Evolutionary conservation across 2,329 filamentous ascomycete genomes (phyloP).

Genomic region (Aschersonia sp.): DNA sequence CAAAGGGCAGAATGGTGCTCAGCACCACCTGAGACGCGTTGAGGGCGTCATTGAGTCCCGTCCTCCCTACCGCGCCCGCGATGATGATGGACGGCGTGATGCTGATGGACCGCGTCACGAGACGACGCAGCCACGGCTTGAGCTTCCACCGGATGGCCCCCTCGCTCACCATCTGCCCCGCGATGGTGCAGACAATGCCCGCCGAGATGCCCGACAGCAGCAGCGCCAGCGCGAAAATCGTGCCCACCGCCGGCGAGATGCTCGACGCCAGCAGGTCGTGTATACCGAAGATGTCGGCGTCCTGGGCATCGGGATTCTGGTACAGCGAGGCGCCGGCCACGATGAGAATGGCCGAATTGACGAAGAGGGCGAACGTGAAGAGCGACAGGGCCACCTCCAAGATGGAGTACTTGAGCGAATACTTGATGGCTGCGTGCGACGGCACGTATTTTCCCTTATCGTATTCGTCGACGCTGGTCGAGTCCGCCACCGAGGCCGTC

Average conservation of each 20-base stretch:
- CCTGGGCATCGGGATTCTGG: slow-evolving; percentile 39
- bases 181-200: slow-evolving; percentile 78
- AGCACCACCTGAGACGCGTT: slow-evolving; percentile 67
- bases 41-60: slow-evolving; percentile 56
- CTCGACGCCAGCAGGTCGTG: slow-evolving; percentile 54
- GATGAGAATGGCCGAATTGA: slow-evolving; percentile 72
- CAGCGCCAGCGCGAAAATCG: slow-evolving; percentile 70
- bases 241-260: slow-evolving; percentile 62
- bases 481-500: slow-evolving; percentile 11
- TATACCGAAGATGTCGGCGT: slow-evolving; percentile 73
- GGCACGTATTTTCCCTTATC: slow-evolving; percentile 52
- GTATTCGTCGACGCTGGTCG: slow-evolving; percentile 12
- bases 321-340: slow-evolving; percentile 68
- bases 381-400: slow-evolving; percentile 56
- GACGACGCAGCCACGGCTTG: slow-evolving; percentile 62
- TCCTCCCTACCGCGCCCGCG: slow-evolving; percentile 58
- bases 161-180: slow-evolving; percentile 79
- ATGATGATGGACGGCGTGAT: slow-evolving; percentile 76
- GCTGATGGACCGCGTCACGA: slow-evolving; percentile 65
- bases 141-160: slow-evolving; percentile 65
- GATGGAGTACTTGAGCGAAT: slow-evolving; percentile 61
- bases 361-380: slow-evolving; percentile 72
- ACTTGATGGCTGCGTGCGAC: slow-evolving; percentile 55
- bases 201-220: slow-evolving; percentile 69
- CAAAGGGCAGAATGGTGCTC: slow-evolving; percentile 66